Evolutionary conservation across 768 basidiomycete species (phyloP).

Genomic region (Naganishia antarctica): DNA sequence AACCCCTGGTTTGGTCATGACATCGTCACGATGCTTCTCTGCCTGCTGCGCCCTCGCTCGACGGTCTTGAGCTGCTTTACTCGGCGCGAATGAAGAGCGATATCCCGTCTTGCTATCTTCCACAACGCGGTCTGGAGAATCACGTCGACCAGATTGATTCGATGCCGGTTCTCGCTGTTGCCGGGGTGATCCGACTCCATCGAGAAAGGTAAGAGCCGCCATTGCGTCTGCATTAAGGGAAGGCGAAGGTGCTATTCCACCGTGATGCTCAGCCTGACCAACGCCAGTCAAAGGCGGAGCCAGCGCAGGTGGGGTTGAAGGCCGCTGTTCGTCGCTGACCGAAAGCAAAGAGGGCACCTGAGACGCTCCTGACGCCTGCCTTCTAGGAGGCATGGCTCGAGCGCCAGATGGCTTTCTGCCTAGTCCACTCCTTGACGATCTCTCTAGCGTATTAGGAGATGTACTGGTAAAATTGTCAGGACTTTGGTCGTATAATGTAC

Average conservation of each 20-base stretch:
- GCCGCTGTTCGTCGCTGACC: slow-evolving; percentile 6
- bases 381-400: slow-evolving; percentile 38
- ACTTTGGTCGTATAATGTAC: neutral
- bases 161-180: slow-evolving; percentile 39
- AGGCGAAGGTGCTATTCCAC: slow-evolving; percentile 17
- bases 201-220: slow-evolving; percentile 71
- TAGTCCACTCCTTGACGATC: slow-evolving; percentile 26
- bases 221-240: slow-evolving; percentile 59
- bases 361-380: slow-evolving; percentile 26
- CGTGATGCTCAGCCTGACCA: neutral
- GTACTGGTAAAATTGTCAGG: neutral
- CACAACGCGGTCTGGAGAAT: slow-evolving; percentile 31
- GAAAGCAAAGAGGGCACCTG: slow-evolving; percentile 4
- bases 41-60: slow-evolving; percentile 78
- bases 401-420: slow-evolving; percentile 49
- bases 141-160: slow-evolving; percentile 14
- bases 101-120: slow-evolving; percentile 51
- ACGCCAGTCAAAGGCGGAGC: neutral
- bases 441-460: neutral
- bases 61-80: slow-evolving; percentile 74
- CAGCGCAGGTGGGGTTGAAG: neutral
- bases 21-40: slow-evolving; percentile 74
- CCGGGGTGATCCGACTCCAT: slow-evolving; percentile 34
- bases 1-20: slow-evolving; percentile 60
- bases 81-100: slow-evolving; percentile 83